A percentile compares a stretch with the other conserved stretches of the same genome.
Conservation (phyloP, 345 rosid genomes). For the Limnanthes douglasii region DNA sequence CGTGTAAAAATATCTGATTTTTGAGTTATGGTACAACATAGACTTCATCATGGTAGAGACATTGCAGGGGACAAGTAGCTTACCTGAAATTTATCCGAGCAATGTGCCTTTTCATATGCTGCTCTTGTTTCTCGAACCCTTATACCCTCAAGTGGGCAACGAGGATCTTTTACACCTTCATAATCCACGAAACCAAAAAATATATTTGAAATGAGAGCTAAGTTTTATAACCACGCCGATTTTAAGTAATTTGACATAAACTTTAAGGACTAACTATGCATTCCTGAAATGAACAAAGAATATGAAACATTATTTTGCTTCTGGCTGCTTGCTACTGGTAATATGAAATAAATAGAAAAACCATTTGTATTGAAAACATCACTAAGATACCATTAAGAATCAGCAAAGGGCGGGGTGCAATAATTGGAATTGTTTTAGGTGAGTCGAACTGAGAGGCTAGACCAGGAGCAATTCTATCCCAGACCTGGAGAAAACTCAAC, state of each 20-base stretch:
- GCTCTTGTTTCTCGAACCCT: conserved; percentile 29
- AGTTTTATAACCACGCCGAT: too few relatives aligned
- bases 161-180: conserved; percentile 66
- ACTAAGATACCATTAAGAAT: conserved; percentile 43
- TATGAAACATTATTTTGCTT: conserved; percentile 47
- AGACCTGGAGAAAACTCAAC: conserved; percentile 33
- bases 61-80: not conserved
- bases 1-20: not conserved
- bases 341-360: not conserved
- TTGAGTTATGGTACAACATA: not conserved
- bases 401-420: conserved; percentile 59
- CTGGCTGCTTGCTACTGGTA: conserved; percentile 29
- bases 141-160: conserved; percentile 63
- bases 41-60: not conserved
- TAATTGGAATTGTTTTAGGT: conserved; percentile 48
- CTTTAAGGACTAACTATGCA: not conserved
- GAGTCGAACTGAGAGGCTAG: conserved; percentile 62
- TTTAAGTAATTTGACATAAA: not conserved
- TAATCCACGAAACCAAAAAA: too few relatives aligned
- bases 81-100: conserved; percentile 41
- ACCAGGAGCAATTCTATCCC: conserved; percentile 91
- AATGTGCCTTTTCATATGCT: conserved; percentile 26
- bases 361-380: not conserved
- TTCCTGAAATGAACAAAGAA: conserved; percentile 2
- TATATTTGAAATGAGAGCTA: not conserved